Percentiles rank a stretch among this genome's conserved stretches.
These are phyloP conservation scores for Trichosporon coremiiforme DNA, from an alignment of 1,284 basidiomycete species.

Conservation along the genomic window DNA sequence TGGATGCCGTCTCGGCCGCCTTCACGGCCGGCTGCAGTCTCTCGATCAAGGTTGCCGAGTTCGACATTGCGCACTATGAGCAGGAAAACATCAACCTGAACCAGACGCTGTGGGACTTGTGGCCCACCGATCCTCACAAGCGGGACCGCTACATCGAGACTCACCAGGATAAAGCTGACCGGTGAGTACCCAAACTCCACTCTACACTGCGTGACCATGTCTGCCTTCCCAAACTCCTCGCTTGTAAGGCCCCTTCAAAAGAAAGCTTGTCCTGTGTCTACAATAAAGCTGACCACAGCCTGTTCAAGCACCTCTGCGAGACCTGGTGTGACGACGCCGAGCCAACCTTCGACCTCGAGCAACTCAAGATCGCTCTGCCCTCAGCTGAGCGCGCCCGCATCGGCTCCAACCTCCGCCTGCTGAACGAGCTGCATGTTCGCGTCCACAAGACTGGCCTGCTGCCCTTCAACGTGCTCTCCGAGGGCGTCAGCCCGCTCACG, in stretches of 20 bases:
- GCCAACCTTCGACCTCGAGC: background rate
- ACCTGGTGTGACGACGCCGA: background rate
- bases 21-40: background rate
- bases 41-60: background rate
- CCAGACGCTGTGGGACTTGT: background rate
- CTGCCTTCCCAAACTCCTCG: no score
- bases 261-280: no score
- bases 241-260: no score
- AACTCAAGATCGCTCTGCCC: background rate
- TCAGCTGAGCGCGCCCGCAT: background rate
- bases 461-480: background rate
- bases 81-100: background rate
- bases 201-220: no score
- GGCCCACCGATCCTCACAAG: background rate
- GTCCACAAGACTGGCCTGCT: background rate
- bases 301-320: background rate
- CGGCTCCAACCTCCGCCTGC: background rate
- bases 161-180: background rate
- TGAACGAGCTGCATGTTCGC: background rate
- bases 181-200: background rate
- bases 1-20: background rate
- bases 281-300: background rate
- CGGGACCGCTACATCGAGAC: background rate
- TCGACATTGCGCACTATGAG: background rate
- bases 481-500: background rate